Evolutionary conservation across 768 basidiomycete species (phyloP).

Genomic region (Phylloporus sp.): DNA sequence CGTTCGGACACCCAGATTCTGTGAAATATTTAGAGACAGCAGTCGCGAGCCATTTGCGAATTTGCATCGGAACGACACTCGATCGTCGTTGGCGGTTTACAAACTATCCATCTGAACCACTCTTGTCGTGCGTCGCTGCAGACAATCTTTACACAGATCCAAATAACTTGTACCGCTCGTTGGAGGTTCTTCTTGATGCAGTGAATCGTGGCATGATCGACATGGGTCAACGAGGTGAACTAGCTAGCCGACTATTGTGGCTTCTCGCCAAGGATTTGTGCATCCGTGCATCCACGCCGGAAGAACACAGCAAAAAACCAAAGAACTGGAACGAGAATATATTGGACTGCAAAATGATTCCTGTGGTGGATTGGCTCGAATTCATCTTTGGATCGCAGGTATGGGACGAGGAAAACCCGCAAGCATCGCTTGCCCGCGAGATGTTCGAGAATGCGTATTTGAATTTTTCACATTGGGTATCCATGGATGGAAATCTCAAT

Average conservation of each 20-base stretch:
- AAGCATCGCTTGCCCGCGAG: not conserved
- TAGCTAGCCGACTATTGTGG: not conserved
- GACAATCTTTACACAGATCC: not conserved
- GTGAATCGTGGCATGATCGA: slow-evolving; percentile 1
- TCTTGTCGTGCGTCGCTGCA: slow-evolving; percentile 6
- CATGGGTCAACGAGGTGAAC: not conserved
- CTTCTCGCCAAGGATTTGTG: not conserved
- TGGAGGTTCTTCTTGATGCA: not conserved
- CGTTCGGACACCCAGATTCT: not conserved
- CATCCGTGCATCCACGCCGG: not conserved
- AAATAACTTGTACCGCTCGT: not conserved
- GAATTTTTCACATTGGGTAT: slow-evolving; percentile 13
- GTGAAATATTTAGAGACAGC: not conserved
- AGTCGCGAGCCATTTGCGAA: slow-evolving; percentile 2
- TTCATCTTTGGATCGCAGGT: slow-evolving; percentile 10
- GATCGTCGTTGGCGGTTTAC: slow-evolving; percentile 3
- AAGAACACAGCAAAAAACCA: too few species aligned
- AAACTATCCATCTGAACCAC: slow-evolving; percentile 7
- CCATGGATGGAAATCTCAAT: slow-evolving; percentile 6
- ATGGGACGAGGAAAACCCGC: not conserved
- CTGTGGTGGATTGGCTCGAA: slow-evolving; percentile 8
- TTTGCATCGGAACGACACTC: not conserved
- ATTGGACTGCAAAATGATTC: slow-evolving; percentile 9
- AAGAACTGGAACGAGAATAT: slow-evolving; percentile 5
- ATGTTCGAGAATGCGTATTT: too few species aligned